Conservation (phyloP, 148 eudicot species). For the Rhododendron molle region DNA sequence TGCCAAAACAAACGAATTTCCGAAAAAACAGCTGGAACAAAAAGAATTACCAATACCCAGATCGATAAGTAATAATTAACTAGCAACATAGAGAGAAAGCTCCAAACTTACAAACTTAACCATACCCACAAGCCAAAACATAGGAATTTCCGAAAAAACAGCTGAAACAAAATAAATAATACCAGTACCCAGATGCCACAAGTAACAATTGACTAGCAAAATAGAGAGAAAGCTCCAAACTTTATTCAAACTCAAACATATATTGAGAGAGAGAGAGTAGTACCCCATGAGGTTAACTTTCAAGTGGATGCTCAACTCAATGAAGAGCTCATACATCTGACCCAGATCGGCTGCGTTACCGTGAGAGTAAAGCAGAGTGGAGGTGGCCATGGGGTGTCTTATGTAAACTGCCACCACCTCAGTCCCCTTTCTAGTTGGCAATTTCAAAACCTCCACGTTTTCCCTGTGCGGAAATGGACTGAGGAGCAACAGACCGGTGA, state of each 20-base stretch:
- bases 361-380: slow-evolving; percentile 66
- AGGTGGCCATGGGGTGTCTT: slow-evolving; percentile 68
- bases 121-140: neutral
- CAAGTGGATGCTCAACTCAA: slow-evolving; percentile 57
- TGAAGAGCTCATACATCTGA: slow-evolving; percentile 73
- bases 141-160: too few species aligned
- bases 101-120: neutral
- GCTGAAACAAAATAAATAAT: neutral
- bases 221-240: neutral
- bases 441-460: slow-evolving; percentile 57
- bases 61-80: neutral
- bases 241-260: neutral
- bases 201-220: neutral
- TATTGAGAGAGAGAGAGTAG: neutral
- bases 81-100: neutral
- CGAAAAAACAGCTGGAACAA: too few species aligned
- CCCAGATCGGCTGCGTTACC: slow-evolving; percentile 85
- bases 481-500: slow-evolving; percentile 48
- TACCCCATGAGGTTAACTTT: slow-evolving; percentile 73
- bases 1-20: neutral
- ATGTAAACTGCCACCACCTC: slow-evolving; percentile 62
- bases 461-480: slow-evolving; percentile 68
- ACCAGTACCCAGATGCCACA: neutral
- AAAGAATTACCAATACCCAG: neutral
- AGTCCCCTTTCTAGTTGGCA: slow-evolving; percentile 51